Evolutionary conservation across 148 eudicot genomes (phyloP), one percentile per base, ranked within the genome.

Genomic region (Drosera capensis): DNA sequence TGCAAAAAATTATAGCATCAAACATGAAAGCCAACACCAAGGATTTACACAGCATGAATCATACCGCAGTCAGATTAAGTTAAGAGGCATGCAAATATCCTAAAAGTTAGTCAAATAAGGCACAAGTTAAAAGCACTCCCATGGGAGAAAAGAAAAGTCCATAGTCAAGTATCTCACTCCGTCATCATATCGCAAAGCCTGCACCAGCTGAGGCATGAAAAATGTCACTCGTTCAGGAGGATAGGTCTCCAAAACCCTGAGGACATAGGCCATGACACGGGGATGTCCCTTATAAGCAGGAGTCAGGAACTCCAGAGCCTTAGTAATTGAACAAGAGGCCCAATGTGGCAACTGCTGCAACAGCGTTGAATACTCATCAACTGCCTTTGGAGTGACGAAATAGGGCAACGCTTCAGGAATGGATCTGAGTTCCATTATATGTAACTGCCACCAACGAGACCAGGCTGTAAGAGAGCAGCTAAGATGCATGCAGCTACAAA

Each of bases 171-270:
- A 68, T 55, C 80, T 66, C 48, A 92, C 99, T 82, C 68, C 88
- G 0, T 85, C 99, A 62, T 92, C 99, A 60, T 78, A 74, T 55
- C 99, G 82, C 71, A 92, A 63, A 54, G 99, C 59, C 64, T 92
- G 95, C 49, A 85, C 77, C 48, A 92, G 66, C 78, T 85, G 99
- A 56, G 99, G 95, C 99, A 92, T 81, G 93, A 92, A 92, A 73
- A 92, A 92, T 40, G 94, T 85, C 23, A 92, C 99, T 57, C 75
- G 54, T 30, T 64, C 74, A 46, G 99, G 94, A 56, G 99, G 99
- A 74, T 92, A 92, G 23, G 99, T 75, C 65, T 92, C 95, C 67
- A 92, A 74, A 51, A 85, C 99, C 68, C 94, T 59, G 25, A 85
- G 80, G 49, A 92, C 72, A 57, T 92, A 85, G 53, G 94, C 95